Evolutionary conservation across 768 basidiomycete genomes (phyloP).

Genomic region (Russula brevipes): DNA sequence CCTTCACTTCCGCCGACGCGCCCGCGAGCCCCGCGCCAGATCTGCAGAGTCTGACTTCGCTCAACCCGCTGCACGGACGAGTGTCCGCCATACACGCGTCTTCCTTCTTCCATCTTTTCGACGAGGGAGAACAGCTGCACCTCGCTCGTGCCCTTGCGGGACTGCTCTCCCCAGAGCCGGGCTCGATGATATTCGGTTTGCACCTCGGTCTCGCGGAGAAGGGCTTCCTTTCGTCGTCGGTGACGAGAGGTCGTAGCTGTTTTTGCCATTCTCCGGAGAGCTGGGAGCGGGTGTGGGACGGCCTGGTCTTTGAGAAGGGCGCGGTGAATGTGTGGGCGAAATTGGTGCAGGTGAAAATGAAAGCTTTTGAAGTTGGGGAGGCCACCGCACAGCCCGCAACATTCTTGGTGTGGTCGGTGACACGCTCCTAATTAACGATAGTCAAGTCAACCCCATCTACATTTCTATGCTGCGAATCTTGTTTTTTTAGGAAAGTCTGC

Average conservation of each 20-base stretch:
- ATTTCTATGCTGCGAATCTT: not conserved
- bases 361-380: not conserved
- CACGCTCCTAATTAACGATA: not conserved
- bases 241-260: not conserved
- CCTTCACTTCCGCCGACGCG: slow-evolving; percentile 27
- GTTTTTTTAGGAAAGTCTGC: no score
- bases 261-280: slow-evolving; percentile 23
- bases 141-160: slow-evolving; percentile 40
- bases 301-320: slow-evolving; percentile 23
- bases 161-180: slow-evolving; percentile 36
- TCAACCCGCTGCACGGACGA: slow-evolving; percentile 44
- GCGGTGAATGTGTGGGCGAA: slow-evolving; percentile 18
- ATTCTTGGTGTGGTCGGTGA: not conserved
- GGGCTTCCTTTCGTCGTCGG: not conserved
- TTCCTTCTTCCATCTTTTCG: slow-evolving; percentile 48
- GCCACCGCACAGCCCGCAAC: not conserved
- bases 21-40: slow-evolving; percentile 26
- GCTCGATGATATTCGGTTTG: slow-evolving; percentile 31
- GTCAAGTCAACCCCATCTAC: no score
- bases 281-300: slow-evolving; percentile 26
- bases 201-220: slow-evolving; percentile 6
- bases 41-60: slow-evolving; percentile 35
- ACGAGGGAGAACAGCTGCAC: slow-evolving; percentile 33
- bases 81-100: slow-evolving; percentile 47
- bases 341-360: not conserved